phyloP scores from a whole-genome alignment of 148 eudicot genomes.

The Vaccinium myrtillus region DNA sequence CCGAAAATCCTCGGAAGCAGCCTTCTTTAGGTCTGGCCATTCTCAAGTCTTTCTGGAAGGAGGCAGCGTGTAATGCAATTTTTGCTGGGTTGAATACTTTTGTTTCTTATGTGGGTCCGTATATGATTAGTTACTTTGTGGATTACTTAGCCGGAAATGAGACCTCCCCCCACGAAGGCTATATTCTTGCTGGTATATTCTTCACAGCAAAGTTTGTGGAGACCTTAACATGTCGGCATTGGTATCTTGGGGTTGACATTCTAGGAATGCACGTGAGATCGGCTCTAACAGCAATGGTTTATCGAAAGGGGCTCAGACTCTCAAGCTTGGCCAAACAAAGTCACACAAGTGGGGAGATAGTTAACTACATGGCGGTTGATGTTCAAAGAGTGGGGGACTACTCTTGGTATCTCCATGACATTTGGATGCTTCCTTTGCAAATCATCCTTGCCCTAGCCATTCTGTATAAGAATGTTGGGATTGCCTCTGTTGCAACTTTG shows the following conservation, averaged over 20 bases:
- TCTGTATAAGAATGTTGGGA: slow-evolving; percentile 88
- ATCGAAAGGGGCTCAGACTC: slow-evolving; percentile 74
- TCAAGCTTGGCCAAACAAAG: slow-evolving; percentile 78
- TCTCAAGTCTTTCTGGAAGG: slow-evolving; percentile 81
- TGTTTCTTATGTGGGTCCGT: slow-evolving; percentile 94
- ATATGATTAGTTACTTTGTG: slow-evolving; percentile 88
- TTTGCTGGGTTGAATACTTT: slow-evolving; percentile 71
- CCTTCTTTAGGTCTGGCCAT: slow-evolving; percentile 82
- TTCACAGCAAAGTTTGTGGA: slow-evolving; percentile 78
- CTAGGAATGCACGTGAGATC: slow-evolving; percentile 89
- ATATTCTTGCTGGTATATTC: slow-evolving; percentile 77
- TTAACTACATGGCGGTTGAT: slow-evolving; percentile 95
- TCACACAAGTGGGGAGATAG: slow-evolving; percentile 89
- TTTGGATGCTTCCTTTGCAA: slow-evolving; percentile 92
- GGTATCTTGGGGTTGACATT: slow-evolving; percentile 84
- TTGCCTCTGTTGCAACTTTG: slow-evolving; percentile 73
- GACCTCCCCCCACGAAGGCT: slow-evolving; percentile 72
- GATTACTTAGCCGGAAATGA: slow-evolving; percentile 74
- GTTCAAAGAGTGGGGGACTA: slow-evolving; percentile 91
- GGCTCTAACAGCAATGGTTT: slow-evolving; percentile 86
- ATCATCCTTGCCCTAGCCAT: slow-evolving; percentile 79
- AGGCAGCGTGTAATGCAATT: slow-evolving; percentile 76
- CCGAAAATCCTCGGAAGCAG: slow-evolving; percentile 46
- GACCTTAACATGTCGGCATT: slow-evolving; percentile 73
- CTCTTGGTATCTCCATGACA: slow-evolving; percentile 82